Evolutionary conservation across 164 flowering plant species (phyloP), one percentile per base, ranked within the genome.

Genomic region (Chimonanthus salicifolius): DNA sequence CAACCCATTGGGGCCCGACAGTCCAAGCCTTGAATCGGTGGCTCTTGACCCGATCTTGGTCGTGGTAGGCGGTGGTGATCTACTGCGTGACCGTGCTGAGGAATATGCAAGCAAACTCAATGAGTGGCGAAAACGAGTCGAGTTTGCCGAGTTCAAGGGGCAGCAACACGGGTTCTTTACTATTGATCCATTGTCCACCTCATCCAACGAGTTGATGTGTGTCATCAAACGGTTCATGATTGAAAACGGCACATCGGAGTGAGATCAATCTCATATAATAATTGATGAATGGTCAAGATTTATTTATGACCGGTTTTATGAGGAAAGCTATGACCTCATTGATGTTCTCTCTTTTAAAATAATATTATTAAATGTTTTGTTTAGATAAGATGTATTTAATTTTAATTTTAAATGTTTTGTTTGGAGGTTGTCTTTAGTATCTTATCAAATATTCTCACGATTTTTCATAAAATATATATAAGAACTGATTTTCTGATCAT

Each of bases 81-180:
- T 90, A 33, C 70, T 91, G 74, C 85, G 80, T 72, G 97, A 88
- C 45, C 69, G 97, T 43, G 84, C 79, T 0, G 73, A 83, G 68
- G 87, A 88, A 0, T 90, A 87, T 63, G 90, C 84, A 5, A 69
- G 50, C 73, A 83, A 58, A 66, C 68, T 89, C 58, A 81, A 82
- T 67, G 74, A 45, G 10, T 82, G 75, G 84, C 94, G 94, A 63
- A 89, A 88, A 77, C 81, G 84, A 72, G 65, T 88, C 1, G 84
- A 91, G 68, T 87, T 84, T 62, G 84, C 83, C 2, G 92, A 88
- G 75, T 92, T 87, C 58, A 86, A 84, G 74, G 97, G 86, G 11
- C 64, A 84, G 74, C 87, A 92, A 70, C 97, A 90, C 76, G 94
- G 90, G 0, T 92, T 92, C 81, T 87, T 87, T 78, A 88, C 94